phyloP scores from a whole-genome alignment of 2,329 filamentous ascomycete species.

The Ascosphaera pollenicola region DNA sequence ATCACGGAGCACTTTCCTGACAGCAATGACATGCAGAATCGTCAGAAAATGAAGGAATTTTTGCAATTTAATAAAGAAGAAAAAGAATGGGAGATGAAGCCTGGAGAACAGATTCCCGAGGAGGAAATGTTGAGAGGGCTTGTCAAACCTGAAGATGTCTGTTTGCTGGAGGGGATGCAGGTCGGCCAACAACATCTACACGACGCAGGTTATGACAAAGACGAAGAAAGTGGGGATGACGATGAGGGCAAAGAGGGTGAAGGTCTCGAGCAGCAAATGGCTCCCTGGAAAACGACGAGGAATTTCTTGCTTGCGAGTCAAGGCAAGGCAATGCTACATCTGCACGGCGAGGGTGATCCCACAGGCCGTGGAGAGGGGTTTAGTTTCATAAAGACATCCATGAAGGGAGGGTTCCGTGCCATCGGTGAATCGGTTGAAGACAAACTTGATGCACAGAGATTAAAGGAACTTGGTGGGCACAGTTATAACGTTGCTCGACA shows the following conservation, averaged over 20 bases:
- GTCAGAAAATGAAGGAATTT: constrained; percentile 94
- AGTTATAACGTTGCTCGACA: constrained; percentile 95
- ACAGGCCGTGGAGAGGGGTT: constrained; percentile 85
- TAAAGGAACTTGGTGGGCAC: constrained; percentile 56
- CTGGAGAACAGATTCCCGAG: constrained; percentile 54
- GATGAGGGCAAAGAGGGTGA: constrained; percentile 47
- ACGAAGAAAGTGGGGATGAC: constrained; percentile 42
- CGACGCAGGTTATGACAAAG: constrained; percentile 65
- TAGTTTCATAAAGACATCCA: constrained; percentile 92
- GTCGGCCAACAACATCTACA: constrained; percentile 76
- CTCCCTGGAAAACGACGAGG: constrained; percentile 91
- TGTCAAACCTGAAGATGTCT: constrained; percentile 92
- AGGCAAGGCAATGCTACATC: constrained; percentile 87
- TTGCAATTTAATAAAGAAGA: constrained; percentile 72
- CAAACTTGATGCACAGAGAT: constrained; percentile 56
- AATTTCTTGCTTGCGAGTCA: constrained; percentile 88
- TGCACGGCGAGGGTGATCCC: constrained; percentile 87
- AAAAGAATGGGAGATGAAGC: constrained; percentile 64
- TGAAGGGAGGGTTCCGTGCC: constrained; percentile 94
- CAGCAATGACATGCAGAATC: constrained; percentile 83
- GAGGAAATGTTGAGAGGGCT: constrained; percentile 60
- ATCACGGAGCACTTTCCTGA: constrained; percentile 85
- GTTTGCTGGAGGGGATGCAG: constrained; percentile 88
- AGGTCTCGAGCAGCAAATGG: constrained; percentile 68
- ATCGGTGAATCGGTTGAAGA: constrained; percentile 75